Evolutionary conservation across 495 filamentous ascomycete species (phyloP).

Genomic region (Ascodesmis nigricans): DNA sequence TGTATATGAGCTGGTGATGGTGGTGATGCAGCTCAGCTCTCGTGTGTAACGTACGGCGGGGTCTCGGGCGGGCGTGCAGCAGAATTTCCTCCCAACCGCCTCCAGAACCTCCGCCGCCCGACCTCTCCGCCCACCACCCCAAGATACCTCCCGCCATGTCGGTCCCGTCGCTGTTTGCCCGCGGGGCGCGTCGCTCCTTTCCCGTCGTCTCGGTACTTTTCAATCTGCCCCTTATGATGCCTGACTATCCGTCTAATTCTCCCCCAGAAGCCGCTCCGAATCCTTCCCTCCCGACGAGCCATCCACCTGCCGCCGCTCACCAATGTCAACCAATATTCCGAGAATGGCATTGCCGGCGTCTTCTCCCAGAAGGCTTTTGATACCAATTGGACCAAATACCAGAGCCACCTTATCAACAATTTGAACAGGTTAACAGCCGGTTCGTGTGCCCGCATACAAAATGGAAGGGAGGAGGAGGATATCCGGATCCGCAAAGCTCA

Average conservation of each 20-base stretch:
- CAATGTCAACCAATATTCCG: conserved; percentile 17
- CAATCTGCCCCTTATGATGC: too few species aligned
- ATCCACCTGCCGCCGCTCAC: conserved; percentile 1
- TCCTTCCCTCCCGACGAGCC: not conserved
- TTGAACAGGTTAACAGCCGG: conserved; percentile 54
- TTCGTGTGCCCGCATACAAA: conserved; percentile 25
- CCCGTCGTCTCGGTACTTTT: not conserved
- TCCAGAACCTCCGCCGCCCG: too few species aligned
- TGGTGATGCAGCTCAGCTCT: too few species aligned
- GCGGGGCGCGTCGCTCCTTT: conserved; percentile 1
- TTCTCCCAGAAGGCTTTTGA: conserved; percentile 43
- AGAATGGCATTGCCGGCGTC: conserved; percentile 44
- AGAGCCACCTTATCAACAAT: conserved; percentile 43
- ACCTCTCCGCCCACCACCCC: too few species aligned
- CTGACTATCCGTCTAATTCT: too few species aligned
- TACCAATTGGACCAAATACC: conserved; percentile 67
- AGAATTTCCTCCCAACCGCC: too few species aligned
- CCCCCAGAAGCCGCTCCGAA: not conserved
- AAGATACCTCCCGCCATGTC: conserved; percentile 3
- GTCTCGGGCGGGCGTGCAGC: too few species aligned
- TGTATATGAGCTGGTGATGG: too few species aligned
- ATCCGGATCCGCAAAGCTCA: too few species aligned
- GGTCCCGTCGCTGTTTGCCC: not conserved
- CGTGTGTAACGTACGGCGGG: too few species aligned
- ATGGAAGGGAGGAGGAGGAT: too few species aligned